Evolutionary conservation across 768 basidiomycete genomes (phyloP).

Genomic region (Russula sp.): DNA sequence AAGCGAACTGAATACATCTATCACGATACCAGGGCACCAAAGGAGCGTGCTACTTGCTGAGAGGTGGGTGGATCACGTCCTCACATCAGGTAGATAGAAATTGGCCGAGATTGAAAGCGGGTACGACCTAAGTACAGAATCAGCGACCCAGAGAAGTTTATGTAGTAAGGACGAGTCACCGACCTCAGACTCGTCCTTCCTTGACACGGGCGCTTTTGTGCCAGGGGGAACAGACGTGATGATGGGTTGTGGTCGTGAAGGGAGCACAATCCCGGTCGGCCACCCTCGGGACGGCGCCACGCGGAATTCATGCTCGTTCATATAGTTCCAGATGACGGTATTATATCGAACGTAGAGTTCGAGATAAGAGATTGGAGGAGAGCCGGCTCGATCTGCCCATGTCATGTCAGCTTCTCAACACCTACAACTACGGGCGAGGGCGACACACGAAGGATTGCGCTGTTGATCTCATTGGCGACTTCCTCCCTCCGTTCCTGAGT

Average conservation of each 20-base stretch:
- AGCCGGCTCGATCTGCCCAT: constrained; percentile 41
- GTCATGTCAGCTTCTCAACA: not conserved
- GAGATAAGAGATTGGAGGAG: constrained; percentile 49
- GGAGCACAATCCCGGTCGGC: constrained; percentile 40
- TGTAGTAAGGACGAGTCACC: not conserved
- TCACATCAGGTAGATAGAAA: constrained; percentile 10
- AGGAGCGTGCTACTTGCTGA: constrained; percentile 9
- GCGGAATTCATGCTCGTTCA: constrained; percentile 44
- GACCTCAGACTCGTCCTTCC: constrained; percentile 14
- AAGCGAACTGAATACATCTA: not conserved
- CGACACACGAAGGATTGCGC: constrained; percentile 72
- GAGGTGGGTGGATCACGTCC: not conserved
- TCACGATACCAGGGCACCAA: not conserved
- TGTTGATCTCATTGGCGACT: constrained; percentile 83
- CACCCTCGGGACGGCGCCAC: constrained; percentile 32
- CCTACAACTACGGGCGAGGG: not conserved
- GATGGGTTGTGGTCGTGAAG: constrained; percentile 26
- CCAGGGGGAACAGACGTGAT: not conserved
- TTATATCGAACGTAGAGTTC: constrained; percentile 64
- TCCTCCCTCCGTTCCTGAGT: constrained; percentile 68
- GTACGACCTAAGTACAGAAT: constrained; percentile 6
- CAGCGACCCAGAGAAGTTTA: not conserved
- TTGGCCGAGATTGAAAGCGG: constrained; percentile 8
- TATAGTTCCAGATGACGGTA: constrained; percentile 48
- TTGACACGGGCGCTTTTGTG: constrained; percentile 3